Percentiles rank a stretch among this genome's conserved stretches.
Evolutionary conservation across 73 alveolate species (phyloP).

Genomic region (Paramecium sonneborni): DNA sequence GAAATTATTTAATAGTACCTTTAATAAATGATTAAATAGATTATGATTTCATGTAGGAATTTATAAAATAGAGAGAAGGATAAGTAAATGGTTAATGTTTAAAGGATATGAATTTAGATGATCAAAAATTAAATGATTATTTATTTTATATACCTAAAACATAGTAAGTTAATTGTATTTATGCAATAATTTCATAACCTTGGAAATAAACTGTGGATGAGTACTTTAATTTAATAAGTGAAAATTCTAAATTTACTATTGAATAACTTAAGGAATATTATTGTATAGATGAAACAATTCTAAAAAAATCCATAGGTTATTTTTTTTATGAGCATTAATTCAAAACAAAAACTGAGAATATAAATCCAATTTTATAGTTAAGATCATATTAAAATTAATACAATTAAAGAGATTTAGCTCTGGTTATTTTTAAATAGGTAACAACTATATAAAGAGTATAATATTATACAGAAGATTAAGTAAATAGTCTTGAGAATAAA

Average conservation of each 20-base stretch:
- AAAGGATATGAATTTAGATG: background rate
- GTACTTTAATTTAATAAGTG: background rate
- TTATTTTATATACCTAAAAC: background rate
- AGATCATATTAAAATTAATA: background rate
- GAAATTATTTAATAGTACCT: slow-evolving; percentile 45
- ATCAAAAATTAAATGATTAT: background rate
- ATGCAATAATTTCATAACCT: background rate
- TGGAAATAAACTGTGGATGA: background rate
- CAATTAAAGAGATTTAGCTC: background rate
- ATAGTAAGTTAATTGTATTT: background rate
- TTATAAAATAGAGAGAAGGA: background rate
- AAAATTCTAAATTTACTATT: background rate
- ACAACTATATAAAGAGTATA: background rate
- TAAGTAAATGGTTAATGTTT: background rate
- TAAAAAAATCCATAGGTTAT: background rate
- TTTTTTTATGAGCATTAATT: background rate
- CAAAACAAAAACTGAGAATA: slow-evolving; percentile 1
- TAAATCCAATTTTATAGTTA: background rate
- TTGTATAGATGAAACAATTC: background rate
- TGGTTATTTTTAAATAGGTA: background rate
- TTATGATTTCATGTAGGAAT: background rate
- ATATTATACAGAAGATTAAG: background rate
- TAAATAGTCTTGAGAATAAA: background rate
- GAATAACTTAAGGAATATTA: slow-evolving; percentile 17
- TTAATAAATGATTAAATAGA: background rate